Conservation (phyloP, 2,329 filamentous ascomycete species). For the Chaetomiaceae sp. region DNA sequence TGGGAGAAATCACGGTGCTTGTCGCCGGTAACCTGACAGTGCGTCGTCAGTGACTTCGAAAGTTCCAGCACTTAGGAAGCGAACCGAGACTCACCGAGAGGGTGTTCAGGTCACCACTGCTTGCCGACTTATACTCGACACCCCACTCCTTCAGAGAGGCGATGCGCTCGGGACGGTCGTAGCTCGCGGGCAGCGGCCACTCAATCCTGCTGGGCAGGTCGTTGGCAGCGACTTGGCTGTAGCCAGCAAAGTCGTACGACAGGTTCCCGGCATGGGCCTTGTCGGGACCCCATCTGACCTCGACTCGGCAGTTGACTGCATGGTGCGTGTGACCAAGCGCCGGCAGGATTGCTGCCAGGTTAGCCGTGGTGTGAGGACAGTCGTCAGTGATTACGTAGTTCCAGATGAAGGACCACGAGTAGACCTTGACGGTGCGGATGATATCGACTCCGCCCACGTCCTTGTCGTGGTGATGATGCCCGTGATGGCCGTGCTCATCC, state of each 20-base stretch:
- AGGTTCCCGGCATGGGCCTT: not conserved
- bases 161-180: not conserved
- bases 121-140: not conserved
- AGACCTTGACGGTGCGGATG: constrained; percentile 11
- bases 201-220: constrained; percentile 4
- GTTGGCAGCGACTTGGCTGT: not conserved
- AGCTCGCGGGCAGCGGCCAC: constrained; percentile 7
- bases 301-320: constrained; percentile 6
- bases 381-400: constrained; percentile 27
- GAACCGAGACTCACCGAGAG: not conserved
- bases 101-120: not conserved
- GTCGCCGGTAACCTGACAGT: not conserved
- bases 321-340: constrained; percentile 6
- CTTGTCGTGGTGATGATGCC: not conserved
- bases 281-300: constrained; percentile 6
- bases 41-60: not conserved
- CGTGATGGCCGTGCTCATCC: not conserved
- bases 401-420: constrained; percentile 29
- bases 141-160: not conserved
- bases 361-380: constrained; percentile 18
- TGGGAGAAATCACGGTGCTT: constrained; percentile 5
- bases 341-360: constrained; percentile 28
- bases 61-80: not conserved
- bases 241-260: constrained; percentile 6
- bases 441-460: not conserved